Percentiles rank a stretch among this genome's conserved stretches.
Conservation (phyloP, 2,329 filamentous ascomycete genomes). For the Arthrinium puccinioides region DNA sequence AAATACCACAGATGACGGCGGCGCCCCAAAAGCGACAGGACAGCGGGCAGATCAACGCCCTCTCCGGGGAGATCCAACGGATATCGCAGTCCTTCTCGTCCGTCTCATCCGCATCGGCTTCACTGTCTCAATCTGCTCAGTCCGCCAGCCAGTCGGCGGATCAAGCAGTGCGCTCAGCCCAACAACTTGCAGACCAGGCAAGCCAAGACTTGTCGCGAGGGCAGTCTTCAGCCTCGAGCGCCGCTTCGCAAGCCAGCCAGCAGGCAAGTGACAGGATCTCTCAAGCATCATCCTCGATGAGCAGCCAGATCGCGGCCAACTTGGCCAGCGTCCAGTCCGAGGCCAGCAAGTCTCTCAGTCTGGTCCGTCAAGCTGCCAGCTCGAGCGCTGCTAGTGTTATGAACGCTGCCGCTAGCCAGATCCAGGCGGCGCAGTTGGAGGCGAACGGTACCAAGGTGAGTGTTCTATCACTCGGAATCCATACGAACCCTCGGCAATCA, state of each 20-base stretch:
- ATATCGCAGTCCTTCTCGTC: conserved; percentile 22
- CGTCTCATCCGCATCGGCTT: conserved; percentile 21
- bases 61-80: conserved; percentile 20
- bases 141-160: conserved; percentile 21
- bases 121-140: conserved; percentile 20
- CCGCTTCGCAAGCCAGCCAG: conserved; percentile 15
- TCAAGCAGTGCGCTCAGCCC: conserved; percentile 18
- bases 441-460: not conserved
- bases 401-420: conserved; percentile 25
- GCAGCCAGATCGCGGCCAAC: conserved; percentile 18
- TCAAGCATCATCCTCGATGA: conserved; percentile 19
- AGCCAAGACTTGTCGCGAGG: conserved; percentile 20
- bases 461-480: not conserved
- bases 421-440: conserved; percentile 3
- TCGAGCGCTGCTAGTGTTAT: conserved; percentile 46
- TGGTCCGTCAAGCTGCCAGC: conserved; percentile 47
- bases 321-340: conserved; percentile 18
- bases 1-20: conserved; percentile 16
- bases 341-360: conserved; percentile 31
- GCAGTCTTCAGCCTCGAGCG: conserved; percentile 21
- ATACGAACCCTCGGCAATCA: not conserved
- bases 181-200: conserved; percentile 19
- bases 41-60: conserved; percentile 19
- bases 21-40: conserved; percentile 18
- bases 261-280: conserved; percentile 16